Percentiles rank a stretch among this genome's conserved stretches.
phyloP scores from a whole-genome alignment of 352 stramenopile species.

The Ophiocytium majus region DNA sequence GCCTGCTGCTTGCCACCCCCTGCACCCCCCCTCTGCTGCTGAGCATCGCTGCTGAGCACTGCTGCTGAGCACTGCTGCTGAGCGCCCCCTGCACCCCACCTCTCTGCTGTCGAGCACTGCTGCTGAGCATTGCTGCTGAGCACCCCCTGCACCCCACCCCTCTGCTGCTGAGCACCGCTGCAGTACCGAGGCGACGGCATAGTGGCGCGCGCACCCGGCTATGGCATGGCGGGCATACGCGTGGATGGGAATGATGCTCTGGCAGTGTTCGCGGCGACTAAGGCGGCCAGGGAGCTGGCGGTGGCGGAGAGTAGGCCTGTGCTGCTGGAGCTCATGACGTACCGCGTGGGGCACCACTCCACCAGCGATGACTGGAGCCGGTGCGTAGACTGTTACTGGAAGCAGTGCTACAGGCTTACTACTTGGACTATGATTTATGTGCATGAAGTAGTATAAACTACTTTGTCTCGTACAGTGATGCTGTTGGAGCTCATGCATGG shows the following conservation, averaged over 20 bases:
- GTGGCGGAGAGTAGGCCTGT: conserved; percentile 81
- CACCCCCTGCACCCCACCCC: not conserved
- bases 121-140: too few species aligned
- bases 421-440: too few species aligned
- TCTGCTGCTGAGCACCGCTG: conserved; percentile 61
- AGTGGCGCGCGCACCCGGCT: conserved; percentile 82
- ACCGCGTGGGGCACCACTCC: conserved; percentile 94
- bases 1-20: too few species aligned
- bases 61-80: too few species aligned
- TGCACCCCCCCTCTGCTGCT: not conserved
- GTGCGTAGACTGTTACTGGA: too few species aligned
- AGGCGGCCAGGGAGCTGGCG: conserved; percentile 80
- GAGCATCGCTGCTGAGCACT: not conserved
- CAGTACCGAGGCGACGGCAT: conserved; percentile 97
- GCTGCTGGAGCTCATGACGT: conserved; percentile 97
- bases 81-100: too few species aligned
- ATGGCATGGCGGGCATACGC: conserved; percentile 92
- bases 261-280: conserved; percentile 86
- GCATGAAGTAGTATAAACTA: not conserved
- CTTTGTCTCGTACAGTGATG: conserved; percentile 63
- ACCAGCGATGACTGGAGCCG: conserved; percentile 94
- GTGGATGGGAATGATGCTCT: conserved; percentile 97
- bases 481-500: conserved; percentile 95
- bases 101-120: too few species aligned
- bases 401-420: too few species aligned